phyloP scores from a whole-genome alignment of 768 basidiomycete species.

The Xerocomellus dryophilus region DNA sequence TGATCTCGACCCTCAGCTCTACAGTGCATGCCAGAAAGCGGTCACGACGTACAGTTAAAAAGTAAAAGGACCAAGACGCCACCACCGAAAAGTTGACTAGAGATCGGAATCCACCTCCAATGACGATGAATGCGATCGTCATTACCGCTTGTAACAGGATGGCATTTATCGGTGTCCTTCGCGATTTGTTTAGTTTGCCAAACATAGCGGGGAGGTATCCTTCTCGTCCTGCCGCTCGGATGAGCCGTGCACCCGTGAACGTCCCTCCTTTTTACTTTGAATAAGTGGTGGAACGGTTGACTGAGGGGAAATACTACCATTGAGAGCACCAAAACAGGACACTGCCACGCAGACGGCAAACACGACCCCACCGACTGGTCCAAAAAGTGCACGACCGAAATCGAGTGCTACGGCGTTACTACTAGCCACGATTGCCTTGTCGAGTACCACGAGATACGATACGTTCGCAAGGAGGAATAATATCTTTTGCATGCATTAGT shows the following conservation, averaged over 20 bases:
- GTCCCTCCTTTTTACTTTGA: constrained; percentile 48
- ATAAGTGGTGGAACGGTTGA: neutral
- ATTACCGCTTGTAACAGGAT: constrained; percentile 73
- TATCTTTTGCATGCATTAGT: constrained; percentile 37
- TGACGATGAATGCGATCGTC: constrained; percentile 72
- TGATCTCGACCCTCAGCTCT: constrained; percentile 1
- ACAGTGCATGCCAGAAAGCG: neutral
- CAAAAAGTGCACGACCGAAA: constrained; percentile 85
- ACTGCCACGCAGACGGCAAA: constrained; percentile 92
- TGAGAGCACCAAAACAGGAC: constrained; percentile 93
- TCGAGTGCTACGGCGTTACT: constrained; percentile 91
- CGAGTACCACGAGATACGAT: constrained; percentile 91
- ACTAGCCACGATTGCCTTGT: constrained; percentile 66
- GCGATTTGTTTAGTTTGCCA: constrained; percentile 65
- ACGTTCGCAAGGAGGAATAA: constrained; percentile 82
- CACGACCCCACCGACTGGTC: constrained; percentile 77
- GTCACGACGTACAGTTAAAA: constrained; percentile 61
- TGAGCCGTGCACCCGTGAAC: constrained; percentile 77
- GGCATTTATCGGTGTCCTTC: constrained; percentile 87
- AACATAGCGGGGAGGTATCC: constrained; percentile 84
- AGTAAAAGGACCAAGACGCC: constrained; percentile 85
- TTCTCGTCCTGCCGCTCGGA: constrained; percentile 87
- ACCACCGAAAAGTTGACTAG: constrained; percentile 89
- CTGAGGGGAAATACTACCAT: constrained; percentile 48
- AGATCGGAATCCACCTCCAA: constrained; percentile 87